Evolutionary conservation across 2,329 filamentous ascomycete species (phyloP).

Genomic region (Cladosporium sp.): DNA sequence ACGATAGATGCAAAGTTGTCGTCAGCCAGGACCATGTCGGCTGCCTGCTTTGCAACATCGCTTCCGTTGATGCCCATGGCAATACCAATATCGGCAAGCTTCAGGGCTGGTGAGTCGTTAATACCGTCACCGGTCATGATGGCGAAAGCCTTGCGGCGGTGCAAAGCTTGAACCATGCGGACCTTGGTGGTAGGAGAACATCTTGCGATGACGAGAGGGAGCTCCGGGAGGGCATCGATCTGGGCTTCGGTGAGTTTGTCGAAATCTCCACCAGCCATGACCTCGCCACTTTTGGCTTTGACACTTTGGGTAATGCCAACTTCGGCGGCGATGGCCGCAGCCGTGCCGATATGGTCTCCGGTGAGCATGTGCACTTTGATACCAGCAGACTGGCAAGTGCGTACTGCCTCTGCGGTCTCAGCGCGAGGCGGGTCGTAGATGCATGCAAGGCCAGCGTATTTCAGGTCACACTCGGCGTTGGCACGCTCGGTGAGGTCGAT

Average conservation of each 20-base stretch:
- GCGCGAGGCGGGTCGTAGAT: conserved; percentile 36
- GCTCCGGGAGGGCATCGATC: conserved; percentile 40
- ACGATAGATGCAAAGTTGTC: conserved; percentile 44
- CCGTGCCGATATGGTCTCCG: conserved; percentile 49
- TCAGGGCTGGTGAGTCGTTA: conserved; percentile 43
- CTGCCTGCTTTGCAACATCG: conserved; percentile 44
- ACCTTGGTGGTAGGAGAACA: conserved; percentile 47
- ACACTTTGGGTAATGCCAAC: conserved; percentile 42
- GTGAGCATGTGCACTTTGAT: conserved; percentile 53
- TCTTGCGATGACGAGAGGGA: conserved; percentile 46
- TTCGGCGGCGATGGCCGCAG: conserved; percentile 47
- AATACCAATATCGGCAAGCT: conserved; percentile 43
- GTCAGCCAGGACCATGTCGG: conserved; percentile 43
- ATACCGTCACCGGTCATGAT: conserved; percentile 44
- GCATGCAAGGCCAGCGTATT: conserved; percentile 34
- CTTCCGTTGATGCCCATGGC: conserved; percentile 43
- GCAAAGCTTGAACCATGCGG: conserved; percentile 44
- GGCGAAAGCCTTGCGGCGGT: conserved; percentile 38
- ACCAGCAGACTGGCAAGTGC: conserved; percentile 46
- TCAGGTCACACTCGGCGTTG: conserved; percentile 30
- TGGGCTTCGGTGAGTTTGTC: conserved; percentile 42
- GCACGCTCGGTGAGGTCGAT: conserved; percentile 24
- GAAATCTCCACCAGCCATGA: conserved; percentile 45
- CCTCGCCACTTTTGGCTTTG: conserved; percentile 26
- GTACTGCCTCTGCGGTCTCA: conserved; percentile 42